Conservation (phyloP, 495 filamentous ascomycete genomes). For the Glonium stellatum region DNA sequence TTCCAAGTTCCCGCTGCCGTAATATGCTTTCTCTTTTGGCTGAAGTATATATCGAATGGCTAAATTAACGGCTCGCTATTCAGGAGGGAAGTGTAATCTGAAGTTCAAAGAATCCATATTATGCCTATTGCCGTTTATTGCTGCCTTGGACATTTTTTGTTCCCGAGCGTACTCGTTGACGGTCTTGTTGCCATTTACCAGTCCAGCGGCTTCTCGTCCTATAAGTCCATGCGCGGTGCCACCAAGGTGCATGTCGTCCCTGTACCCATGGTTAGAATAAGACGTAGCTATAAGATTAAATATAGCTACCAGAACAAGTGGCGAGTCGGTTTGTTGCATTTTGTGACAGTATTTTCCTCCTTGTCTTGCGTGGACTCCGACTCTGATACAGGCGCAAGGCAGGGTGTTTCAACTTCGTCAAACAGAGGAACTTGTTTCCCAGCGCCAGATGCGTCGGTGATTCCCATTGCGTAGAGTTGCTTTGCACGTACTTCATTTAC, state of each 20-base stretch:
- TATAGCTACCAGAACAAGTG: conserved; percentile 25
- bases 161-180: conserved; percentile 15
- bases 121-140: neutral
- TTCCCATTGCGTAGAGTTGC: conserved; percentile 18
- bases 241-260: conserved; percentile 23
- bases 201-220: conserved; percentile 16
- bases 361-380: neutral
- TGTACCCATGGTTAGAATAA: conserved; percentile 17
- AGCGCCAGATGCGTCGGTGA: conserved; percentile 17
- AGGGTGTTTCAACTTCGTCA: conserved; percentile 23
- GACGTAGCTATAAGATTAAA: conserved; percentile 12
- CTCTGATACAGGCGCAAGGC: conserved; percentile 8
- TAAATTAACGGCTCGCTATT: conserved; percentile 3
- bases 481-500: conserved; percentile 21
- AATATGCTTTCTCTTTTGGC: neutral
- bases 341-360: conserved; percentile 10
- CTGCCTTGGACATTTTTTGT: conserved; percentile 3
- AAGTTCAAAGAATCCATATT: neutral
- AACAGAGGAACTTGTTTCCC: conserved; percentile 25
- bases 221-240: conserved; percentile 21
- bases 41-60: neutral
- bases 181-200: conserved; percentile 17
- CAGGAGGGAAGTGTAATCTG: neutral
- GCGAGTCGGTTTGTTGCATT: conserved; percentile 15
- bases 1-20: no score